Base-by-base conservation (phyloP, 2,329 filamentous ascomycete genomes). In the Allantophomopsis cytisporea region DNA sequence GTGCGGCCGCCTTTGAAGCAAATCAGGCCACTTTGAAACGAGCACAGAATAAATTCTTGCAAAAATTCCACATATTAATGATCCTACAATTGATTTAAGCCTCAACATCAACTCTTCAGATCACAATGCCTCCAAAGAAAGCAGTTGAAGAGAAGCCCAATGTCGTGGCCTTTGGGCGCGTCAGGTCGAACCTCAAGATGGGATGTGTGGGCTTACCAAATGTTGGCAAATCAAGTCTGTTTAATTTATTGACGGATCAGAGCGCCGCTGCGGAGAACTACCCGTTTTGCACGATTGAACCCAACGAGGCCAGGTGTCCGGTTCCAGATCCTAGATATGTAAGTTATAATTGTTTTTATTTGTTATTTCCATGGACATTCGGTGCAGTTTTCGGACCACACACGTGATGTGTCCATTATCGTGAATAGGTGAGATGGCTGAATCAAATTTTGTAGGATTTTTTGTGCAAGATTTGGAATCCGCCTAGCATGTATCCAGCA, bases 241-340 rank as follows among this genome's bases (percentile, higher is more conserved):
- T 65, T 51, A 65, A 65, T 34, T 56, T 65, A 28, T 54, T 65
- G 52, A 65, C 62, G 3, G 59, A 65, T 50, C 61, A 65, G 54
- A 63, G 58, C 48, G 62, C 60, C 30, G 57, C 62, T 2, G 62
- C 62, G 1, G 62, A 64, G 48, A 64, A 64, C 45, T 64, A 64
- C 42, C 62, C 63, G 0, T 65, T 65, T 39, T 65, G 62, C 47
- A 65, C 62, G 0, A 65, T 65, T 51, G 62, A 65, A 53, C 62
- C 62, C 31, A 64, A 65, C 17, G 62, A 65, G 51, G 62, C 62
- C 39, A 59, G 62, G 48, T 65, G 62, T 53, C 54, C 59, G 40
- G 62, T 65, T 38, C 62, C 62, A 2, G 62, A 65, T 46, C 54
- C 50, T 37, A 53, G 62, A 58, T 65, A 65, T 48, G 62, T 64